Evolutionary conservation across 2,329 filamentous ascomycete species (phyloP).

Genomic region (Pyrenochaeta sp.): DNA sequence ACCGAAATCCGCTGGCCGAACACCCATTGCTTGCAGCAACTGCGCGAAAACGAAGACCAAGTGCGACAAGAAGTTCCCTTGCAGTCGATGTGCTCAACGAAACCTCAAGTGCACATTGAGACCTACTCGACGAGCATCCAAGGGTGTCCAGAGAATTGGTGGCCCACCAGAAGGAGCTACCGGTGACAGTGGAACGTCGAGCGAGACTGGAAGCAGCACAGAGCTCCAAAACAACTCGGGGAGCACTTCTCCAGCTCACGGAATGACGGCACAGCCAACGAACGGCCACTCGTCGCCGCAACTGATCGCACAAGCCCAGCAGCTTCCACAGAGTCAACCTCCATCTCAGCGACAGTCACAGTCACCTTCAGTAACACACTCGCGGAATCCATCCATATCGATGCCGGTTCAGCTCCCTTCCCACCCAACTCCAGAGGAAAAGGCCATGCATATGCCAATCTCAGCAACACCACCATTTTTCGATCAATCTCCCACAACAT

Average conservation of each 20-base stretch:
- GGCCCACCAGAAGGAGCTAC: constrained; percentile 25
- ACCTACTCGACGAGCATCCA: constrained; percentile 57
- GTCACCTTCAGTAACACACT: constrained; percentile 39
- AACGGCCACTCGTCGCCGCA: constrained; percentile 29
- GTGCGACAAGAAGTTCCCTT: constrained; percentile 63
- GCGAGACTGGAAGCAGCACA: constrained; percentile 41
- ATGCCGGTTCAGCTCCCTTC: constrained; percentile 38
- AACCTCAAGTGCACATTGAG: constrained; percentile 57
- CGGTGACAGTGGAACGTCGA: constrained; percentile 39
- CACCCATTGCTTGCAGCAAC: constrained; percentile 61
- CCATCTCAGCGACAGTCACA: constrained; percentile 41
- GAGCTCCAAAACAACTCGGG: constrained; percentile 41
- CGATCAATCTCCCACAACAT: constrained; percentile 49
- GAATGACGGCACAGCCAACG: constrained; percentile 31
- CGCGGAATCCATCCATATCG: constrained; percentile 41
- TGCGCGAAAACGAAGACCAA: constrained; percentile 64
- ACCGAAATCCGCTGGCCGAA: constrained; percentile 60
- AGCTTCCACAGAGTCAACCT: constrained; percentile 20
- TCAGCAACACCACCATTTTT: constrained; percentile 50
- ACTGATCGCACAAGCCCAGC: constrained; percentile 22
- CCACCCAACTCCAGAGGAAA: constrained; percentile 45
- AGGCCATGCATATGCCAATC: constrained; percentile 32
- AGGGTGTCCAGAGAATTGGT: constrained; percentile 45
- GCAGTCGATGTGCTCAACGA: constrained; percentile 58
- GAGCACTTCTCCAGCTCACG: constrained; percentile 44